A percentile compares a stretch with the other conserved stretches of the same genome.
phyloP scores from a whole-genome alignment of 805 yeast genomes.

The Wickerhamomyces pijperi region DNA sequence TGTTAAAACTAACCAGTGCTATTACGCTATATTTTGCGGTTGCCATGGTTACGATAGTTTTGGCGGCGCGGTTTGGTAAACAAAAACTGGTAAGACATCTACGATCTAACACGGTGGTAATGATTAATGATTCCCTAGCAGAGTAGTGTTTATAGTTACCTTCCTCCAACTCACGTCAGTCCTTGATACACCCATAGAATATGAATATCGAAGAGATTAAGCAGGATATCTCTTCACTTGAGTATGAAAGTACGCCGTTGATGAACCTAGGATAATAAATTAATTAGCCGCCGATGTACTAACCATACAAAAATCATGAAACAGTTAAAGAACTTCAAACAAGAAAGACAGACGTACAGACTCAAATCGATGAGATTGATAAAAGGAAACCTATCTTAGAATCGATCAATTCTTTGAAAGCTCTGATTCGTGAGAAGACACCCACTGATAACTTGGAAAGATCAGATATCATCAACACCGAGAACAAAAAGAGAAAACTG shows the following conservation, averaged over 20 bases:
- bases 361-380: conserved; percentile 16
- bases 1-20: no score
- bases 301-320: background rate
- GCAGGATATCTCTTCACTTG: conserved; percentile 25
- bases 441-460: background rate
- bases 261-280: no score
- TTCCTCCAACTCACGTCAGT: no score
- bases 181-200: no score
- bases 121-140: no score
- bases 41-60: no score
- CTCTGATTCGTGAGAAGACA: background rate
- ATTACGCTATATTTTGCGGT: no score
- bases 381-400: conserved; percentile 14
- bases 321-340: conserved; percentile 15
- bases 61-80: no score
- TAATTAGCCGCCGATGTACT: no score
- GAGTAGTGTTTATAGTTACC: no score
- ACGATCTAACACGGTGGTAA: no score
- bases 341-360: conserved; percentile 11
- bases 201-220: conserved; percentile 18
- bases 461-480: background rate
- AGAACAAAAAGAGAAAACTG: background rate
- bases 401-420: conserved; percentile 20
- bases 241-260: conserved; percentile 22
- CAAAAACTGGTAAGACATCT: no score